Evolutionary conservation across 192 early-diverging fungal genomes (phyloP), one percentile per base, ranked within the genome.

Genomic region (Gaertneriomyces sp.): DNA sequence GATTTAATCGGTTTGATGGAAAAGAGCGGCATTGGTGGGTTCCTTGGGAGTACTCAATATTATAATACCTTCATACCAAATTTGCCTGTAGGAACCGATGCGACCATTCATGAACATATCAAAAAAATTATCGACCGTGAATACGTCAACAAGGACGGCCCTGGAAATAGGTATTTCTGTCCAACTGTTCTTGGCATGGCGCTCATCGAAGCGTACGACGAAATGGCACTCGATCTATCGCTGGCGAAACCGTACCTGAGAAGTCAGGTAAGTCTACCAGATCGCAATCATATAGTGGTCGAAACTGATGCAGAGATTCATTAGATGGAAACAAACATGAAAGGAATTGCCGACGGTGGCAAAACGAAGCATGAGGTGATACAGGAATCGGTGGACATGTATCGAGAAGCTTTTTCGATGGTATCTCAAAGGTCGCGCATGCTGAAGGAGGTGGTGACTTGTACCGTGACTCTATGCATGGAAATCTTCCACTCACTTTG

Each of bases 101-200:
- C 96, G 0, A 99, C 95, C 0, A 96, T 98, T 40, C 89, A 89
- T 7, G 90, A 95, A 42, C 95, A 98, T 59, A 99, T 99, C 68
- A 91, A 93, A 67, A 98, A 87, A 53, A 90, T 99, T 42, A 83
- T 88, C 9, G 88, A 90, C 2, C 85, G 96, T 10, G 84, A 95
- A 44, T 99, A 99, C 71, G 87, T 83, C 4, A 80, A 85, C 51
- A 90, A 94, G 54, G 78, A 81, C 17, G 79, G 76, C 10, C 25
- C 25, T 33, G 25, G 25, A 33, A 63, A 60, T 4, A 43, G 64
- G 17, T 69, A 69, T 55, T 78, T 87, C 43, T 58, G 57, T 14
- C 96, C 96, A 0, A 92, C 93, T 14, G 88, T 86, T 0, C 76
- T 97, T 14, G 95, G 96, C 4, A 85, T 96, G 59, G 91, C 88